Conservation (phyloP, 1,284 basidiomycete genomes). For the Singerocomus rubriflavus region DNA sequence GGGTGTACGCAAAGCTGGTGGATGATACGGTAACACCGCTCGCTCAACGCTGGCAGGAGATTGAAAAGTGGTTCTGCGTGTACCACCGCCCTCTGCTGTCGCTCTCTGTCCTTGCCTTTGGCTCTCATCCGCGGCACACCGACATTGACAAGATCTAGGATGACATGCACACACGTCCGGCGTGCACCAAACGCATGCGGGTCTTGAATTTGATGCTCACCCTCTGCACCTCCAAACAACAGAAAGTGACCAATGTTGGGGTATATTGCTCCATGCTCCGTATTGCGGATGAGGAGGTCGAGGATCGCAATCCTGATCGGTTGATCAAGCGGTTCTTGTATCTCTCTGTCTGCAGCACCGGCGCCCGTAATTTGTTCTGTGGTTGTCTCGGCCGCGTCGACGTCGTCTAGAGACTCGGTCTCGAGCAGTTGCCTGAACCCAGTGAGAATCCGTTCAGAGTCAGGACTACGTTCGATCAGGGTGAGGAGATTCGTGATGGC, state of each 20-base stretch:
- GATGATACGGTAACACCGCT: constrained; percentile 82
- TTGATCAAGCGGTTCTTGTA: constrained; percentile 53
- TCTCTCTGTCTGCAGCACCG: constrained; percentile 56
- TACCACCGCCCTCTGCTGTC: constrained; percentile 28
- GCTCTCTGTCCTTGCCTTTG: constrained; percentile 44
- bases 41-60: constrained; percentile 77
- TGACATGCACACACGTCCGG: constrained; percentile 75
- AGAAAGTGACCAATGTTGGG: constrained; percentile 92
- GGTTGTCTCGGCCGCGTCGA: constrained; percentile 53
- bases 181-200: constrained; percentile 70
- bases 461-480: constrained; percentile 78
- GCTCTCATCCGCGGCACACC: constrained; percentile 59
- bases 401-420: constrained; percentile 58
- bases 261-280: constrained; percentile 58
- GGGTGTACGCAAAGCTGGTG: constrained; percentile 87
- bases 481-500: constrained; percentile 72
- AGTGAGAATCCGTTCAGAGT: constrained; percentile 83
- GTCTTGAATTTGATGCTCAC: constrained; percentile 65
- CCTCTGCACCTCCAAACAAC: constrained; percentile 64
- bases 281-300: constrained; percentile 82
- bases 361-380: constrained; percentile 68
- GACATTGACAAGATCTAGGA: constrained; percentile 73
- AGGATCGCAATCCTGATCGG: constrained; percentile 80
- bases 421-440: constrained; percentile 75
- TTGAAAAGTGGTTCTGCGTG: constrained; percentile 57